A percentile compares a stretch with the other conserved stretches of the same genome.
phyloP scores from a whole-genome alignment of 441 rosid species.

The Breynia disticha region DNA sequence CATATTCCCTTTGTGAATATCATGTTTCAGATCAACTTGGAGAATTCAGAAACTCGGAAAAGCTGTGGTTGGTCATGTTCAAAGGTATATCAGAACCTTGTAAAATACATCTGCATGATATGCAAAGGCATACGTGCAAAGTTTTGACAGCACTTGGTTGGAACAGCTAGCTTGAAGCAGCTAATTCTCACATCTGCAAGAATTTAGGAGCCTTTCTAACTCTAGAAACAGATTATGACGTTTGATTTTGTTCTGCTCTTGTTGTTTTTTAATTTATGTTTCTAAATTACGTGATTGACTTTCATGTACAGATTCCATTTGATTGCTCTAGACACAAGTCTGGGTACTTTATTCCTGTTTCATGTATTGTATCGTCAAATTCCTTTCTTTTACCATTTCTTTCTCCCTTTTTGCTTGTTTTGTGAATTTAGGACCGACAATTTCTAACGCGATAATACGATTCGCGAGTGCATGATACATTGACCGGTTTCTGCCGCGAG shows the following conservation, averaged over 20 bases:
- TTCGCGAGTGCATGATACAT: no score
- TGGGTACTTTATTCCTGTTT: constrained; percentile 13
- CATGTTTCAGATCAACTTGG: constrained; percentile 16
- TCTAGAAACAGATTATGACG: constrained; percentile 21
- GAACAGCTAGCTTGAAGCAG: constrained; percentile 24
- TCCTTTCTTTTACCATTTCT: no score
- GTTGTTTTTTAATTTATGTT: constrained; percentile 4
- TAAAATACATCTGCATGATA: constrained; percentile 24
- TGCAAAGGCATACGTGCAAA: neutral
- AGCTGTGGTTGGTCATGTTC: constrained; percentile 8
- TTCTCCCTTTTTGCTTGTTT: no score
- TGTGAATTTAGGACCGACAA: no score
- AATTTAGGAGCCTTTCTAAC: constrained; percentile 39
- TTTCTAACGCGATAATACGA: no score
- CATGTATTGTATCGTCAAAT: constrained; percentile 8
- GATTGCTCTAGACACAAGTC: constrained; percentile 35
- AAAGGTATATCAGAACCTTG: constrained; percentile 15
- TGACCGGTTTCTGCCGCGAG: no score
- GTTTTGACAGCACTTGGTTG: neutral
- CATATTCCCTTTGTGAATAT: constrained; percentile 23
- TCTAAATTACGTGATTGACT: constrained; percentile 17
- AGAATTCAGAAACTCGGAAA: constrained; percentile 3
- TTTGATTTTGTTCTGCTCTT: neutral
- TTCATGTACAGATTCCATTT: constrained; percentile 33
- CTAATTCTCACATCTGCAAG: constrained; percentile 34